These are phyloP conservation scores for Pichia sp. DNA, from an alignment of 1,139 yeast species.

Conservation along the genomic window DNA sequence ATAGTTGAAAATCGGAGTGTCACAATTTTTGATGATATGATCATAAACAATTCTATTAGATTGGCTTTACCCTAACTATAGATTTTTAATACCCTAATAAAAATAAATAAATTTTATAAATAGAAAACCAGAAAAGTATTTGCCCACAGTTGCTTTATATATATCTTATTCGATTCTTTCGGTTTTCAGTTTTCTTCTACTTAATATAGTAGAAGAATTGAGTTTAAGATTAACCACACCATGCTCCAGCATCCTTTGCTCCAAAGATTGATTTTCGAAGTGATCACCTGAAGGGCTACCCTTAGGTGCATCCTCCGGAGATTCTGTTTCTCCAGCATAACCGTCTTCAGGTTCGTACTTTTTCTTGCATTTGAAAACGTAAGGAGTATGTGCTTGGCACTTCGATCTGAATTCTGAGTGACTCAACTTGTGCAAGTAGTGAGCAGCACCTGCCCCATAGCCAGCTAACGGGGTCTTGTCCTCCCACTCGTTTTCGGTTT, in stretches of 20 bases:
- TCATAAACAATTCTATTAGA: constrained; percentile 11
- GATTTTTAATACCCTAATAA: background rate
- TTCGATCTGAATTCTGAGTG: constrained; percentile 12
- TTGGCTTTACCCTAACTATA: background rate
- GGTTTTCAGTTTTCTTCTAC: constrained; percentile 41
- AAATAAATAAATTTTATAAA: background rate
- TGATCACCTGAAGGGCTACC: background rate
- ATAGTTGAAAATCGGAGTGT: constrained; percentile 46
- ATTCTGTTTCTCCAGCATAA: constrained; percentile 8
- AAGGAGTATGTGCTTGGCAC: constrained; percentile 20
- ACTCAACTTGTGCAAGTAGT: constrained; percentile 1
- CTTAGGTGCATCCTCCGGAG: background rate
- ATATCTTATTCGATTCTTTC: background rate
- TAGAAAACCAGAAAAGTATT: background rate
- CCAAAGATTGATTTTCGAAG: constrained; percentile 6
- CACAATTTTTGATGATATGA: constrained; percentile 10
- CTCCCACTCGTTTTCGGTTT: constrained; percentile 17
- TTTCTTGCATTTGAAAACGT: constrained; percentile 6
- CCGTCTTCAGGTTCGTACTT: constrained; percentile 1
- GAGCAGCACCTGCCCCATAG: constrained; percentile 2
- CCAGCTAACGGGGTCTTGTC: constrained; percentile 25
- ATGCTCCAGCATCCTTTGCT: constrained; percentile 15
- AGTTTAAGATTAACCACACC: constrained; percentile 47
- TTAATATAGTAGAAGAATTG: constrained; percentile 57
- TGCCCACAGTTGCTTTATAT: background rate